phyloP scores from a whole-genome alignment of 2,329 filamentous ascomycete genomes.

The Furcasterigmium furcatum region DNA sequence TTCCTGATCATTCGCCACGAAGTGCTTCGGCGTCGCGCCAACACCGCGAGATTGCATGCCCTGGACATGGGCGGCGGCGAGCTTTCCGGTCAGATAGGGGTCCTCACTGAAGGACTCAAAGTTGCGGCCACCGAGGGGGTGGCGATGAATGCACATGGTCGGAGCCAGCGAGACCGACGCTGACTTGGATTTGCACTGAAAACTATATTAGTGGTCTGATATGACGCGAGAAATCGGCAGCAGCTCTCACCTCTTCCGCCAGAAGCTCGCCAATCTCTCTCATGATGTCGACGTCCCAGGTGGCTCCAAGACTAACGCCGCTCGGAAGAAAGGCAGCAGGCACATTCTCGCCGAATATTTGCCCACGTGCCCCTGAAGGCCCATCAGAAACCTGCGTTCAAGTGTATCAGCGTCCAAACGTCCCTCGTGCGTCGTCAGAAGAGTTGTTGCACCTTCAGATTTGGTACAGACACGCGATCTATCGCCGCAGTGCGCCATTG shows the following conservation, averaged over 20 bases:
- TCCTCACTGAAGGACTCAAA: conserved; percentile 64
- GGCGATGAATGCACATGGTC: conserved; percentile 60
- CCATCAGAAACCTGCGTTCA: background rate
- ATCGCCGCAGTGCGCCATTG: conserved; percentile 8
- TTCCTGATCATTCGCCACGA: conserved; percentile 30
- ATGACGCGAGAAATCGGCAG: background rate
- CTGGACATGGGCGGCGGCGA: conserved; percentile 20
- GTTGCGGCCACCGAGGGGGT: conserved; percentile 58
- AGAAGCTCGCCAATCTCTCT: background rate
- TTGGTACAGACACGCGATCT: background rate
- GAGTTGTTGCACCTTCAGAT: conserved; percentile 7
- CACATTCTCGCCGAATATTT: background rate
- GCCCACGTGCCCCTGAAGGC: background rate
- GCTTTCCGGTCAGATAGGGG: conserved; percentile 34
- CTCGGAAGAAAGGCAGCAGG: background rate
- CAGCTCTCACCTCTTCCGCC: background rate
- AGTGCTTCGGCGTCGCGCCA: conserved; percentile 1
- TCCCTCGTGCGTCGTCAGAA: too few relatives aligned
- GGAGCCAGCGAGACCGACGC: conserved; percentile 57
- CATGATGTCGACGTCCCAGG: background rate
- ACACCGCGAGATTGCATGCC: background rate
- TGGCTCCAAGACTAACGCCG: background rate
- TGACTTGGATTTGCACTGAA: conserved; percentile 36
- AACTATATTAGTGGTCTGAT: background rate
- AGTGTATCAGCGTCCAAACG: too few relatives aligned